Percentiles rank a stretch among this genome's conserved stretches.
Evolutionary conservation across 805 yeast species (phyloP).

Genomic region (Saturnispora hagleri): DNA sequence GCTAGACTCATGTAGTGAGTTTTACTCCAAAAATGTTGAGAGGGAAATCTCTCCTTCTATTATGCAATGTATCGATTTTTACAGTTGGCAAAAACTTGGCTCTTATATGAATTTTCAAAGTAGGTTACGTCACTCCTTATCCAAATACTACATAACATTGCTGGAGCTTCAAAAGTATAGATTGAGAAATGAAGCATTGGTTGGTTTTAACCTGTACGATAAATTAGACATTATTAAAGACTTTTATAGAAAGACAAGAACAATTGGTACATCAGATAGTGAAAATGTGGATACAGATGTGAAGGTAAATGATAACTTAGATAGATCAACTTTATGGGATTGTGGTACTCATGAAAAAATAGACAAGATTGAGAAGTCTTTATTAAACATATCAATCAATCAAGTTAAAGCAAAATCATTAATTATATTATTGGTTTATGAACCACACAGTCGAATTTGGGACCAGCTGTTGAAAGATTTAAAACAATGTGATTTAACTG

Average conservation of each 20-base stretch:
- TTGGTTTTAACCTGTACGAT: conserved; percentile 9
- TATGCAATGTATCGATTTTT: conserved; percentile 45
- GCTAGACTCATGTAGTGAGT: conserved; percentile 32
- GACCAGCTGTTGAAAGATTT: conserved; percentile 17
- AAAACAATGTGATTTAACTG: background rate
- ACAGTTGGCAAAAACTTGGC: conserved; percentile 55
- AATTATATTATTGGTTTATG: conserved; percentile 33
- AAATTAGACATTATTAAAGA: conserved; percentile 9
- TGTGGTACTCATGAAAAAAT: conserved; percentile 32
- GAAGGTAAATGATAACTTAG: conserved; percentile 49
- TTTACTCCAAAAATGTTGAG: conserved; percentile 44
- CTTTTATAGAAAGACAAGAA: conserved; percentile 9
- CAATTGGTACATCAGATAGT: background rate
- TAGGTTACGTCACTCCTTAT: conserved; percentile 42
- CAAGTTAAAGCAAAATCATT: conserved; percentile 32
- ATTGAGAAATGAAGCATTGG: conserved; percentile 19
- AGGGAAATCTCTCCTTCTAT: conserved; percentile 42
- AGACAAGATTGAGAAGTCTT: conserved; percentile 11
- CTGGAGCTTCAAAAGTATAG: conserved; percentile 29
- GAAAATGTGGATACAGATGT: conserved; percentile 21
- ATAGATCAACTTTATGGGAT: conserved; percentile 44
- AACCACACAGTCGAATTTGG: conserved; percentile 21
- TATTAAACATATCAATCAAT: conserved; percentile 16
- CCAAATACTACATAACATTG: conserved; percentile 31
- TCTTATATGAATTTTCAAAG: conserved; percentile 56